Evolutionary conservation across 2,329 filamentous ascomycete species (phyloP).

Genomic region (Penicillium sp.): DNA sequence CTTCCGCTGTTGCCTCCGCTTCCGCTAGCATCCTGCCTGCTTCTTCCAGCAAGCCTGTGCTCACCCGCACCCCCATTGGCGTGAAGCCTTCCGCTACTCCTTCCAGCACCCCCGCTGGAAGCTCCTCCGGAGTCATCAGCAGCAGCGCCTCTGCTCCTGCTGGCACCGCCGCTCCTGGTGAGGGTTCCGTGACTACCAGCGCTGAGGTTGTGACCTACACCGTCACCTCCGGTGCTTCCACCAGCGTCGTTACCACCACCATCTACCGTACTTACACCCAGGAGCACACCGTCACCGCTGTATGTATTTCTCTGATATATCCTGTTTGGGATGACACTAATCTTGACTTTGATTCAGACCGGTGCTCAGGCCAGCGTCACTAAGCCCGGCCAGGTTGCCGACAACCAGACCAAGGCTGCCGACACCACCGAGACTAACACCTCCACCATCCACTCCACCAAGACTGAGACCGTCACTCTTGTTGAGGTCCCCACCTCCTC

Average conservation of each 20-base stretch:
- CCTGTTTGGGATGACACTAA: constrained; percentile 2
- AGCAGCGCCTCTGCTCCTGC: constrained; percentile 19
- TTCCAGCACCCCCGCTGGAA: constrained; percentile 6
- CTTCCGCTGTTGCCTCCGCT: constrained; percentile 4
- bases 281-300: constrained; percentile 28
- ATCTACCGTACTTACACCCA: constrained; percentile 37
- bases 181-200: constrained; percentile 18
- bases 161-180: constrained; percentile 23
- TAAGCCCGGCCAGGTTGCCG: constrained; percentile 6
- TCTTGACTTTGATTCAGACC: constrained; percentile 4
- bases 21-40: neutral
- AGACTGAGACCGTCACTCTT: constrained; percentile 33
- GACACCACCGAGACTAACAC: constrained; percentile 15
- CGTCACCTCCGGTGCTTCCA: constrained; percentile 37
- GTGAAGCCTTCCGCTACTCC: constrained; percentile 6
- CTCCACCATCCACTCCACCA: constrained; percentile 33
- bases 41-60: neutral
- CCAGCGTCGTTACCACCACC: constrained; percentile 41
- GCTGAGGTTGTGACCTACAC: constrained; percentile 44
- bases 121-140: neutral
- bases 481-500: constrained; percentile 19
- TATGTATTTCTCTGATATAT: constrained; percentile 16
- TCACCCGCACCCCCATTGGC: constrained; percentile 8
- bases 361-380: constrained; percentile 14
- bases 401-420: constrained; percentile 5